Evolutionary conservation across 805 yeast genomes (phyloP).

Genomic region (Metschnikowia drakensbergensis): DNA sequence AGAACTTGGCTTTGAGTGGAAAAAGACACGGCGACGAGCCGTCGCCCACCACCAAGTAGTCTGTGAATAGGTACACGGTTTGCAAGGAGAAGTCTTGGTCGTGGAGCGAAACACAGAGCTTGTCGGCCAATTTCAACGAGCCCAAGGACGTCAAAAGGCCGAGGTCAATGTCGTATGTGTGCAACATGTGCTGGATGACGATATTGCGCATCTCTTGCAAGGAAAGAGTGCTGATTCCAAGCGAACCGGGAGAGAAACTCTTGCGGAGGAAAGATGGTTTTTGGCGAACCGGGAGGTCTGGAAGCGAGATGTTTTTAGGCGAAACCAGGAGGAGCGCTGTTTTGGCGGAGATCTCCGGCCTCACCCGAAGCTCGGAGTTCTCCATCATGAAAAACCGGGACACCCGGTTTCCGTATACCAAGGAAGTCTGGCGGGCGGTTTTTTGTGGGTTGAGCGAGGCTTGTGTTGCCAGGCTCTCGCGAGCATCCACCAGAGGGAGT

Average conservation of each 20-base stretch:
- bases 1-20: constrained; percentile 10
- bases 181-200: constrained; percentile 28
- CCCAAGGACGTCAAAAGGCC: constrained; percentile 31
- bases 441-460: background rate
- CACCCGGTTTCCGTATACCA: constrained; percentile 1
- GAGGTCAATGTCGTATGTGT: constrained; percentile 22
- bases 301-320: background rate
- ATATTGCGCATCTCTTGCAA: constrained; percentile 20
- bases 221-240: constrained; percentile 9
- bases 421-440: background rate
- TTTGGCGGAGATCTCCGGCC: background rate
- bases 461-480: no score
- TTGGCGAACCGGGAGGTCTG: background rate
- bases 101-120: constrained; percentile 23
- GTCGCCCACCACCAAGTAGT: constrained; percentile 29
- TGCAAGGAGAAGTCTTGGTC: constrained; percentile 6
- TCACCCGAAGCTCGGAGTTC: background rate
- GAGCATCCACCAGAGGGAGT: background rate
- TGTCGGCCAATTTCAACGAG: constrained; percentile 34
- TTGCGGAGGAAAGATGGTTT: background rate
- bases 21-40: constrained; percentile 10
- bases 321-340: background rate
- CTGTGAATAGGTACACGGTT: constrained; percentile 32
- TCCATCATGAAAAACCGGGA: constrained; percentile 2
- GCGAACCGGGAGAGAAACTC: constrained; percentile 1